Base-by-base conservation (phyloP, 441 rosid genomes). In the Gossypium gossypioides region DNA sequence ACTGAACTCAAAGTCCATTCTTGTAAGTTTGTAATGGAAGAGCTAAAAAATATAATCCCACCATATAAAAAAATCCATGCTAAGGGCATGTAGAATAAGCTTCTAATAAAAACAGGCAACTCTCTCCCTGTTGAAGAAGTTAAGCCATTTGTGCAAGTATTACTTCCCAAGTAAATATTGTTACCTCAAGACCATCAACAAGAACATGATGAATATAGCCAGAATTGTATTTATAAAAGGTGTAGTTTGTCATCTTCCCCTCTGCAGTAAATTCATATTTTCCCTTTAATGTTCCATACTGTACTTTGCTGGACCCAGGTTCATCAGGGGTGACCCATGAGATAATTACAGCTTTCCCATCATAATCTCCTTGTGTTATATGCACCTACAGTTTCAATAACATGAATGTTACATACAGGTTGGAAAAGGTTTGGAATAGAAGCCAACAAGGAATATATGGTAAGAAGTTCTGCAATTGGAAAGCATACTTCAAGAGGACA, bases 301-400 rank as follows among this genome's bases (percentile, higher is more conserved):
- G 79, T 29, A 91, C 93, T 76, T 78, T 78, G 79, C 84, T 85
- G n/a, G 82, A 75, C 52, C 88, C 97, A 44, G 91, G 89, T 72
- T 86, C 91, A 73, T 87, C 88, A 60, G 92, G 84, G 29, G 97
- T 91, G 67, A 92, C 92, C 99, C 99, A 92, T 34, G 99, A 89
- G 76, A 95, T 64, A 40, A 95, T 89, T 6, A 89, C 93, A 57
- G 96, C 97, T 68, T 82, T 89, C 50, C 99, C 99, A 71, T 88
- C 86, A 71, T 95, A 91, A 78, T 95, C 97, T 63, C 98, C 98
- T 85, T 95, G 99, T 15, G 97, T 92, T 72, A 95, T 88, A 83
- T 83, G 99, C 21, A 95, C 99, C 97, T 91, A 72, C 25, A 77
- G 56, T 64, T 32, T 55, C 72, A n/a, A 60, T 6, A 32, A 68